phyloP scores from a whole-genome alignment of 352 stramenopile species.

The Ochromonadaceae sp. region DNA sequence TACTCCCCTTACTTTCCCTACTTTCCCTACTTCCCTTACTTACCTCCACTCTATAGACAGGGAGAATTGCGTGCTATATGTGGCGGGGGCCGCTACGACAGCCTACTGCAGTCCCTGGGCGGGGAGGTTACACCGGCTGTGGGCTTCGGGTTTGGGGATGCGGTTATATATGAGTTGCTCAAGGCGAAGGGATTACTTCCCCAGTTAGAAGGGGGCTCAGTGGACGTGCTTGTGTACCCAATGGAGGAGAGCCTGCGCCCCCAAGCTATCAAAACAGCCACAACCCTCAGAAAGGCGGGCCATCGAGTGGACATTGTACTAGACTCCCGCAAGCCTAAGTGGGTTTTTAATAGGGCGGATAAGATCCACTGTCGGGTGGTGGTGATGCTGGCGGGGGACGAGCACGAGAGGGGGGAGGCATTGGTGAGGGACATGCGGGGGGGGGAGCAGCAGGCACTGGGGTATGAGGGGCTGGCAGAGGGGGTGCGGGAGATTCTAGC shows the following conservation, averaged over 20 bases:
- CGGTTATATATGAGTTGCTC: conserved; percentile 63
- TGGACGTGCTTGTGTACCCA: conserved; percentile 46
- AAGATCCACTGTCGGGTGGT: conserved; percentile 40
- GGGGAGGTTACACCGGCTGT: conserved; percentile 46
- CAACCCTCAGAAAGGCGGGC: conserved; percentile 37
- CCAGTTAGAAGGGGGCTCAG: conserved; percentile 31
- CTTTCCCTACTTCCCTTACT: not conserved
- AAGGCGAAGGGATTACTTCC: conserved; percentile 51
- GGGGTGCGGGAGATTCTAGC: too few species aligned
- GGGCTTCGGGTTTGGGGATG: conserved; percentile 69
- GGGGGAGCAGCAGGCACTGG: too few species aligned
- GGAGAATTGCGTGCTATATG: conserved; percentile 50
- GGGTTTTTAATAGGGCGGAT: conserved; percentile 54
- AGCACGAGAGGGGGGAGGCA: too few species aligned
- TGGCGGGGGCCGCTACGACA: conserved; percentile 61
- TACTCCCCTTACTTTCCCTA: too few species aligned
- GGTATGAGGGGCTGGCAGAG: too few species aligned
- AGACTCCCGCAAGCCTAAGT: conserved; percentile 56
- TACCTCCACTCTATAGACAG: conserved; percentile 27
- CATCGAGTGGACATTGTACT: conserved; percentile 53
- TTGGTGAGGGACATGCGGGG: too few species aligned
- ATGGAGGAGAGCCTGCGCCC: conserved; percentile 39
- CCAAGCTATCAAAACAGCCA: conserved; percentile 38
- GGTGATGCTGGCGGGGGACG: conserved; percentile 40
- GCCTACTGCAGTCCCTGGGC: conserved; percentile 57